Evolutionary conservation across 2,329 filamentous ascomycete species (phyloP), one percentile per base, ranked within the genome.

Genomic region (Calonectria pseudoreteaudii): DNA sequence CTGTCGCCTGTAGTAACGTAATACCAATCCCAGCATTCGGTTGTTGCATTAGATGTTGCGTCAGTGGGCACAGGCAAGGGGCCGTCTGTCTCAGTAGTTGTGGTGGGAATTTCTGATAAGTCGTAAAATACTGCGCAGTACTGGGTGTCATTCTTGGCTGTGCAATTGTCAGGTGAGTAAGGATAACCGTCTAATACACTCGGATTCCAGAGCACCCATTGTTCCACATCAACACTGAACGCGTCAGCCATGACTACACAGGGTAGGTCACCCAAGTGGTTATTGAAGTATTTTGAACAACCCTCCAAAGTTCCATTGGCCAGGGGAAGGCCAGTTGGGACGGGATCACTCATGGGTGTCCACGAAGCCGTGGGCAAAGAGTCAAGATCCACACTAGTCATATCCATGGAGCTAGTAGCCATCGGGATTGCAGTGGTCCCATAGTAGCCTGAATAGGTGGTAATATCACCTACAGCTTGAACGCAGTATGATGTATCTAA

Each of bases 401-500:
- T 36, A 36, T 36, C 34, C 34, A 36, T 10, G 9, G 34, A 36
- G 34, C 34, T 36, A 10, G 34, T 36, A 10, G 34, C 34, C 11
- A 36, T 36, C 6, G 34, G 34, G 9, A 36, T 36, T 36, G 34
- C 34, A 36, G 36, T 38, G 36, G 36, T n/a, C 44, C 44, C 44
- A 7, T 11, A 9, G 10, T 69, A 69, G 11, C 38, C 28, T 3
- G 36, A 16, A 28, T 69, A 60, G 2, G 50, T 58, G 14, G 23
- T 28, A 52, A 69, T 58, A 47, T 66, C 49, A 30, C 73, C 70
- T 2, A 73, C 58, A 13, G 73, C 56, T 23, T 50, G 38, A 3
- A 74, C 58, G 30, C 70, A 74, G 52, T 74, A 74, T 56, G 64
- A 56, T 28, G 56, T 36, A 66, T 62, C 70, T 23, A 64, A 9